Conservation (phyloP, 257 asterid genomes). For the Ocimum tenuiflorum region DNA sequence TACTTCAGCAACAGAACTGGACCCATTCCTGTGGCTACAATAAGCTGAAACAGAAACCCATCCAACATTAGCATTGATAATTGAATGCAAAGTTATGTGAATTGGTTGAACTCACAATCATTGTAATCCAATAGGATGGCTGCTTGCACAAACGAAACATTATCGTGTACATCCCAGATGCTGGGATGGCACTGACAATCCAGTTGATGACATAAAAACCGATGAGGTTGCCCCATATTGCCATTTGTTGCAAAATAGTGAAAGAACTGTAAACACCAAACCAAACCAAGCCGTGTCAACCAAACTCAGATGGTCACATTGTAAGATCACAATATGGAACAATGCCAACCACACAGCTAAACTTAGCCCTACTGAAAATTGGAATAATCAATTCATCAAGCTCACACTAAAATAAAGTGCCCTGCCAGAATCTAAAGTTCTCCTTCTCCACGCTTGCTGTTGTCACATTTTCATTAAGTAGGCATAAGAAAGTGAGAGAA, state of each 20-base stretch:
- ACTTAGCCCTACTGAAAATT: too few relatives aligned
- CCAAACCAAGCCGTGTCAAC: background rate
- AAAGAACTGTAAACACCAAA: conserved; percentile 58
- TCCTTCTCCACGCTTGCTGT: background rate
- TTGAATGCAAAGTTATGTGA: too few relatives aligned
- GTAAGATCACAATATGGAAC: conserved; percentile 1
- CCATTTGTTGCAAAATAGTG: conserved; percentile 77
- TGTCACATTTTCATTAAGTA: background rate
- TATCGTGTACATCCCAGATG: conserved; percentile 75
- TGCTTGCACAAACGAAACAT: conserved; percentile 91
- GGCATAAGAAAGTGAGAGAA: background rate
- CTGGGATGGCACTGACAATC: conserved; percentile 84
- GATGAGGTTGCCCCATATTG: conserved; percentile 95
- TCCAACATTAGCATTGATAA: background rate
- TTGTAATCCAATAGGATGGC: conserved; percentile 87
- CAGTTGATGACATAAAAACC: conserved; percentile 80
- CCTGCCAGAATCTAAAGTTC: background rate
- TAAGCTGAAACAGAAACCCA: conserved; percentile 49
- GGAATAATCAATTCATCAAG: background rate
- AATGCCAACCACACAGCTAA: background rate
- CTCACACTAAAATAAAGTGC: background rate
- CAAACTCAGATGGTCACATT: conserved; percentile 2
- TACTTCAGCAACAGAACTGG: conserved; percentile 87
- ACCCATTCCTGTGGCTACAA: conserved; percentile 82
- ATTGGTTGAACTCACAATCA: conserved; percentile 51